These are phyloP conservation scores for Wickerhamomyces queroliae DNA, from an alignment of 805 yeast genomes.

Conservation along the genomic window DNA sequence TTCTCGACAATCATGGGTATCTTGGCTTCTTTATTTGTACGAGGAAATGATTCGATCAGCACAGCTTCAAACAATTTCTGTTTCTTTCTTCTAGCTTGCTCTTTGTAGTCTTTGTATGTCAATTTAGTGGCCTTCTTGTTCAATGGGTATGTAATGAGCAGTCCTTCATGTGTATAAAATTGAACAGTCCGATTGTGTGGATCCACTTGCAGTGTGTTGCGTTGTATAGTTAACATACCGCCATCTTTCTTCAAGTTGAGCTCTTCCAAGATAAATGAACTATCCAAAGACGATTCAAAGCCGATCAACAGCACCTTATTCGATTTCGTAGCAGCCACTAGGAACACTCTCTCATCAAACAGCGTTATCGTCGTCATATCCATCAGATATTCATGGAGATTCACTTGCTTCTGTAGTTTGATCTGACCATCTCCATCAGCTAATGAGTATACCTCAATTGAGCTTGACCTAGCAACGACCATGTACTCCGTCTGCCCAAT, in stretches of 20 bases:
- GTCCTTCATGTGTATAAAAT: constrained; percentile 5
- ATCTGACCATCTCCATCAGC: not conserved
- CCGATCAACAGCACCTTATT: constrained; percentile 12
- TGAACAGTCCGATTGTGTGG: constrained; percentile 6
- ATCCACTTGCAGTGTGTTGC: constrained; percentile 10
- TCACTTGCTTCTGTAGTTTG: not conserved
- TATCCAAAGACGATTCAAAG: constrained; percentile 5
- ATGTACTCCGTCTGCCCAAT: not conserved
- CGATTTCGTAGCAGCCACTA: constrained; percentile 10
- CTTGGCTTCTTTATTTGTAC: not conserved
- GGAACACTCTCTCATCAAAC: constrained; percentile 8
- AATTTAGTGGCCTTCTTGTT: not conserved
- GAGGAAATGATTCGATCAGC: not conserved
- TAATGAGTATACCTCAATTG: constrained; percentile 10
- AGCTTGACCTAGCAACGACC: constrained; percentile 5
- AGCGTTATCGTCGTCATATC: constrained; percentile 11
- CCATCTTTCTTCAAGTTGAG: constrained; percentile 6
- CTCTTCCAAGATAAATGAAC: constrained; percentile 10
- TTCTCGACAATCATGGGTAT: not conserved
- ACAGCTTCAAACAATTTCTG: not conserved
- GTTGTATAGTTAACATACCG: constrained; percentile 6
- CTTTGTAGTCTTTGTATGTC: no score
- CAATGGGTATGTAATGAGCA: not conserved
- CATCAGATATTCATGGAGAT: constrained; percentile 2
- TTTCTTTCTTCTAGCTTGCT: not conserved